These are phyloP conservation scores for Lachancea sp. DNA, from an alignment of 805 yeast species.

Conservation along the genomic window DNA sequence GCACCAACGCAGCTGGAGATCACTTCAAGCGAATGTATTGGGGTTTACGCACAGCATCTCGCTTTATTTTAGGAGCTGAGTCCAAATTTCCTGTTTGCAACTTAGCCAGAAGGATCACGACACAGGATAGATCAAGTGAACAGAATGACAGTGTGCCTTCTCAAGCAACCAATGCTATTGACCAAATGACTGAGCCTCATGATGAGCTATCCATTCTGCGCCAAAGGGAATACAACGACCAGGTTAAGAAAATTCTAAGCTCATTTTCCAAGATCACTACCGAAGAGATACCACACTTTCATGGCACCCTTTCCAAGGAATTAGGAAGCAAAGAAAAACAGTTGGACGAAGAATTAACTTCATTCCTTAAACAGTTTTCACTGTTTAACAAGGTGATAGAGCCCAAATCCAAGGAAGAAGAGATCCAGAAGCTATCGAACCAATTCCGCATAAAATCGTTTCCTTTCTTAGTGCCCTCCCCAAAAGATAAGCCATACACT, in stretches of 20 bases:
- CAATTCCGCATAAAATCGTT: slow-evolving; percentile 18
- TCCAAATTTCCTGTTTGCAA: not conserved
- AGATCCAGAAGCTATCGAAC: not conserved
- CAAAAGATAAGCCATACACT: slow-evolving; percentile 60
- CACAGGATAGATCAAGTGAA: not conserved
- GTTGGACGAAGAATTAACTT: slow-evolving; percentile 28
- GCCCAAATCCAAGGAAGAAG: slow-evolving; percentile 12
- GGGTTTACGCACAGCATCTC: not conserved
- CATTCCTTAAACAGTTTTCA: slow-evolving; percentile 26
- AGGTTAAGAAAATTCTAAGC: slow-evolving; percentile 18
- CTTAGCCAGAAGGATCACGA: not conserved
- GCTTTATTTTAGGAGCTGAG: not conserved
- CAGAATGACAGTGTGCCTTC: not conserved
- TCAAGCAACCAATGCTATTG: not conserved
- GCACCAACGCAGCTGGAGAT: not conserved
- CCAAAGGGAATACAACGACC: slow-evolving; percentile 25
- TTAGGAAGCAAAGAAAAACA: slow-evolving; percentile 26
- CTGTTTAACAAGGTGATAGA: slow-evolving; percentile 17
- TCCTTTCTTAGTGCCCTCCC: slow-evolving; percentile 61
- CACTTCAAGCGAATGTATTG: not conserved
- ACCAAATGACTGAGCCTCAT: slow-evolving; percentile 4
- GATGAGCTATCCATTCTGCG: slow-evolving; percentile 23
- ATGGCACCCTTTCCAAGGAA: slow-evolving; percentile 13
- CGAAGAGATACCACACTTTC: slow-evolving; percentile 15
- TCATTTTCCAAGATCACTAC: slow-evolving; percentile 15